Evolutionary conservation across 768 basidiomycete genomes (phyloP).

Genomic region (Naematelia encephala): DNA sequence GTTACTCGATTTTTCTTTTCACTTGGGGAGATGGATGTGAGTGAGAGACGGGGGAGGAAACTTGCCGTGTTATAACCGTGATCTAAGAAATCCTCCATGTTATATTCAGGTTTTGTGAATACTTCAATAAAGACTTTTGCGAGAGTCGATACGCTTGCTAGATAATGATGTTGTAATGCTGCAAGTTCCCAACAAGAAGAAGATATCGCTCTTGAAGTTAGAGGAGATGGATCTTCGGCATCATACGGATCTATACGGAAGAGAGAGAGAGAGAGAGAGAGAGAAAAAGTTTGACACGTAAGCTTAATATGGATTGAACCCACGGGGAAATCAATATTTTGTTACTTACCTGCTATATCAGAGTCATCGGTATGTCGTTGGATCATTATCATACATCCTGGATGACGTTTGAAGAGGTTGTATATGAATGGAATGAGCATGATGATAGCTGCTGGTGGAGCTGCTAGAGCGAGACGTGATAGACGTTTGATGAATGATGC

Average conservation of each 20-base stretch:
- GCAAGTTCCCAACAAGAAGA: conserved; percentile 92
- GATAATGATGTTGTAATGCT: conserved; percentile 75
- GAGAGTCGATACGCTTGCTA: conserved; percentile 78
- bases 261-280: no score
- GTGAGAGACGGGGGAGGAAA: conserved; percentile 8
- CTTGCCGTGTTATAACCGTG: conserved; percentile 57
- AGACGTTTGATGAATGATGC: conserved; percentile 94
- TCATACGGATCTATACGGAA: conserved; percentile 67
- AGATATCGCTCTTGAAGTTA: conserved; percentile 71
- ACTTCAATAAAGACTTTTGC: conserved; percentile 81
- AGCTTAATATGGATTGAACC: no score
- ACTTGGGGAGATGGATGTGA: not conserved
- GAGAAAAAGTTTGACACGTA: no score
- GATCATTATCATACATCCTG: conserved; percentile 87
- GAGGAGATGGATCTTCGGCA: conserved; percentile 65
- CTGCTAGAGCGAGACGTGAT: conserved; percentile 73
- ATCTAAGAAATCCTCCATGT: conserved; percentile 93
- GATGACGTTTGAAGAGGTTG: conserved; percentile 88
- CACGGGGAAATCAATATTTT: no score
- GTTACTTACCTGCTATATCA: conserved; percentile 16
- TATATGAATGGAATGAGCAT: conserved; percentile 91
- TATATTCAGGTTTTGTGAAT: conserved; percentile 85
- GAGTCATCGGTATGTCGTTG: conserved; percentile 57
- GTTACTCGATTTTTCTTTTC: not conserved
- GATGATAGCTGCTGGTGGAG: conserved; percentile 85